Evolutionary conservation across 768 basidiomycete species (phyloP), one percentile per base, ranked within the genome.

Genomic region (Termitomyces sp.): DNA sequence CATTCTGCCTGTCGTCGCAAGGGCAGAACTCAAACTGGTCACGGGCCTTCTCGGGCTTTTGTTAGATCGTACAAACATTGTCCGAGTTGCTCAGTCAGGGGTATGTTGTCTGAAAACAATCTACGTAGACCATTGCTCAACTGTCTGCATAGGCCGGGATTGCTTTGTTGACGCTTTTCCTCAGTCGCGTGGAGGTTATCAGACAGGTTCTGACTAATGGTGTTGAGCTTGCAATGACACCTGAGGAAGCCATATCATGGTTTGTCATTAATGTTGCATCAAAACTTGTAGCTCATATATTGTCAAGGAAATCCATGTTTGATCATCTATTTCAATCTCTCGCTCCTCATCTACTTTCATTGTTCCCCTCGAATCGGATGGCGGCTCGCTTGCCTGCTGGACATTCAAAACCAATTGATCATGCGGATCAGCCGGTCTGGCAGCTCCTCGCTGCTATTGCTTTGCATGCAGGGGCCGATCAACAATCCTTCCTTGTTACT

Each of bases 111-210:
- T 49, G 45, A 33, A 40, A 55, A 24, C 30, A 30, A 16, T 53
- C 4, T 12, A 55, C 30, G 20, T 44, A n/a, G n/a, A n/a, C 24
- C 24, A 5, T 52, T 55, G 40, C 59, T 64, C 36, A 65, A 56
- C 20, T 60, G 44, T 43, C 26, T 39, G 49, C 40, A 22, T 44
- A 98, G 95, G 94, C 97, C 55, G 97, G 95, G 36, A 77, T 98
- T 27, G 92, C 93, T 2, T 79, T 98, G 51, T 78, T 98, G 60
- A 98, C 95, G 0, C 78, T 95, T 45, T 88, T 98, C 71, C 77
- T 98, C 54, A 94, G 91, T 62, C 88, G 93, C 26, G 96, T 94
- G n/a, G 93, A 95, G 71, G 83, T 91, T 18, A 87, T 98, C 66
- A 93, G 93, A 69, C 88, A 95, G 65, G 82, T 81, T 3, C 80